phyloP scores from a whole-genome alignment of 1,139 yeast species.

The Taphrina communis region DNA sequence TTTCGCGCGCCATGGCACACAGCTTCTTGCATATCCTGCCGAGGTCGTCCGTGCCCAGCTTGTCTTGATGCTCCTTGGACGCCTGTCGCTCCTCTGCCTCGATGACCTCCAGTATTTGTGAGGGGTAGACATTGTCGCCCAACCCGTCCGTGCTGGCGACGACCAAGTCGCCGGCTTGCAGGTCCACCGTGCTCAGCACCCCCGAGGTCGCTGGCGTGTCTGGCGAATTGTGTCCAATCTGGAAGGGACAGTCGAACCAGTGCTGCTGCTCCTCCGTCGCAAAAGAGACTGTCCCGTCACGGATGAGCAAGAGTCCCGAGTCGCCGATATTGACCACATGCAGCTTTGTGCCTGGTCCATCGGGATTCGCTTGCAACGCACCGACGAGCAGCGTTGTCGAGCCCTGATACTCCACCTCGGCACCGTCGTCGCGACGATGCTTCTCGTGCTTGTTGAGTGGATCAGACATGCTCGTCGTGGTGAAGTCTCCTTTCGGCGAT shows the following conservation, averaged over 20 bases:
- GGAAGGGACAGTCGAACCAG: constrained; percentile 45
- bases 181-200: constrained; percentile 21
- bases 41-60: constrained; percentile 20
- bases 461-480: constrained; percentile 39
- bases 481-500: constrained; percentile 31
- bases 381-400: constrained; percentile 36
- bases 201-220: constrained; percentile 42
- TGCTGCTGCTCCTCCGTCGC: constrained; percentile 44
- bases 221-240: constrained; percentile 44
- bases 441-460: constrained; percentile 33
- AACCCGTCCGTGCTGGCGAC: constrained; percentile 45
- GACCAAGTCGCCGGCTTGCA: constrained; percentile 41
- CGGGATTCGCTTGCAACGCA: constrained; percentile 21
- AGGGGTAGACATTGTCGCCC: constrained; percentile 44
- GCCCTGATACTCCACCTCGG: constrained; percentile 36
- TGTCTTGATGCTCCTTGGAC: neutral
- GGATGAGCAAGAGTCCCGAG: constrained; percentile 41
- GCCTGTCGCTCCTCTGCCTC: constrained; percentile 32
- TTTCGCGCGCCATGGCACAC: constrained; percentile 39
- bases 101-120: constrained; percentile 41
- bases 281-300: constrained; percentile 42
- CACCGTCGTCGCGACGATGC: constrained; percentile 32
- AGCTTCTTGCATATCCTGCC: constrained; percentile 33
- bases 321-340: constrained; percentile 43
- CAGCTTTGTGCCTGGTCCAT: constrained; percentile 24